These are phyloP conservation scores for Pseudonitzschia delicatissima DNA, from an alignment of 108 stramenopile genomes.

Conservation along the genomic window DNA sequence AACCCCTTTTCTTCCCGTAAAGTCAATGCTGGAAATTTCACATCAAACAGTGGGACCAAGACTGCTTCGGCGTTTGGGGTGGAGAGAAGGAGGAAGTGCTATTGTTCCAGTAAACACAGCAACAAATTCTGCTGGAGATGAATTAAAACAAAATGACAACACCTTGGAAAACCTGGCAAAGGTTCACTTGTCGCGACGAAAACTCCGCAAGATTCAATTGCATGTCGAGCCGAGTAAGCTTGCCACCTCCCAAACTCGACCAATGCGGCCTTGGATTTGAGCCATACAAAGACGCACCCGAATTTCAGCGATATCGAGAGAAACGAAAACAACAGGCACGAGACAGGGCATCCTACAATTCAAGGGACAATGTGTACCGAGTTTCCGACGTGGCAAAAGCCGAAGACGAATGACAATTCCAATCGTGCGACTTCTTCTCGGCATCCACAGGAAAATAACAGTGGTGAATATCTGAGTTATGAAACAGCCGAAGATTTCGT, in stretches of 20 bases:
- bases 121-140: neutral
- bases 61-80: conserved; percentile 62
- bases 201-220: conserved; percentile 39
- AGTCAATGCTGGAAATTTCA: conserved; percentile 13
- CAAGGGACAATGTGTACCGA: conserved; percentile 39
- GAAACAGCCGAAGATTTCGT: conserved; percentile 73
- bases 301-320: conserved; percentile 62
- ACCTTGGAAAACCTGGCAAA: neutral
- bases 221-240: conserved; percentile 31
- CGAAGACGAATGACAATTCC: neutral
- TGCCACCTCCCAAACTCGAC: conserved; percentile 77
- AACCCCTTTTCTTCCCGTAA: neutral
- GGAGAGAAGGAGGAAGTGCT: conserved; percentile 54
- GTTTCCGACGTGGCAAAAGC: conserved; percentile 27
- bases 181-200: conserved; percentile 26
- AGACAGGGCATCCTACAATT: conserved; percentile 21
- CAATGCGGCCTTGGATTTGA: conserved; percentile 74
- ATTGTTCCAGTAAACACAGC: conserved; percentile 21
- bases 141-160: neutral
- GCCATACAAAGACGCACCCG: conserved; percentile 70
- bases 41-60: conserved; percentile 43
- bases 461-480: conserved; percentile 51
- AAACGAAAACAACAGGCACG: conserved; percentile 39
- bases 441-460: neutral
- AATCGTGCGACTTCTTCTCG: neutral